Percentiles rank a stretch among this genome's conserved stretches.
phyloP scores from a whole-genome alignment of 192 early-diverging fungal genomes.

The Lobosporangium transversale region DNA sequence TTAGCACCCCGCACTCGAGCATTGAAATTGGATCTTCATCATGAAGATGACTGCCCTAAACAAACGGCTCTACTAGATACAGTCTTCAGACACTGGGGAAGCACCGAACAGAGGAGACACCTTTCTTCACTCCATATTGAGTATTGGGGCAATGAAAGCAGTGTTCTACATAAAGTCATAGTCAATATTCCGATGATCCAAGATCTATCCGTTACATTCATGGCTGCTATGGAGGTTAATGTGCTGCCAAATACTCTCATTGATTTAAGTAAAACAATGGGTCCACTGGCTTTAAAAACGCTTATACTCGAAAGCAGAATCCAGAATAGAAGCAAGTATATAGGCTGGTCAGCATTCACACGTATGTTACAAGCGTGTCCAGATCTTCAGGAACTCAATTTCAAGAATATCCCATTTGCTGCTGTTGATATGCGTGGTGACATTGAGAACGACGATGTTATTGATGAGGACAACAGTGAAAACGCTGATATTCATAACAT shows the following conservation, averaged over 20 bases:
- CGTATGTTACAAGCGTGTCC: background rate
- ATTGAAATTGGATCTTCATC: background rate
- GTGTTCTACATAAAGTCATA: slow-evolving; percentile 2
- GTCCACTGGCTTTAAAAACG: background rate
- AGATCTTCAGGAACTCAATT: background rate
- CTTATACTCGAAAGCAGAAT: background rate
- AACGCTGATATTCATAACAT: background rate
- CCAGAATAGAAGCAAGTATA: background rate
- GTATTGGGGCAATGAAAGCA: slow-evolving; percentile 6
- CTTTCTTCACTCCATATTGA: background rate
- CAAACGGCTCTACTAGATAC: slow-evolving; percentile 4
- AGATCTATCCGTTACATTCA: background rate
- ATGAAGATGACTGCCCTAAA: background rate
- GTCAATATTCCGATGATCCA: background rate
- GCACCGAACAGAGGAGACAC: background rate
- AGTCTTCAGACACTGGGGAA: background rate
- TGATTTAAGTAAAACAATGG: background rate
- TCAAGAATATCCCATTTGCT: background rate
- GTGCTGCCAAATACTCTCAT: background rate
- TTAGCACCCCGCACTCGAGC: background rate
- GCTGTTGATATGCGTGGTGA: background rate
- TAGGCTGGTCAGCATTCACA: background rate
- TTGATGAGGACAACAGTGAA: background rate
- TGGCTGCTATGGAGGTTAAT: background rate
- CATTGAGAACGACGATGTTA: background rate